These are phyloP conservation scores for Phytophthora cajani DNA, from an alignment of 352 stramenopile genomes.

Conservation along the genomic window DNA sequence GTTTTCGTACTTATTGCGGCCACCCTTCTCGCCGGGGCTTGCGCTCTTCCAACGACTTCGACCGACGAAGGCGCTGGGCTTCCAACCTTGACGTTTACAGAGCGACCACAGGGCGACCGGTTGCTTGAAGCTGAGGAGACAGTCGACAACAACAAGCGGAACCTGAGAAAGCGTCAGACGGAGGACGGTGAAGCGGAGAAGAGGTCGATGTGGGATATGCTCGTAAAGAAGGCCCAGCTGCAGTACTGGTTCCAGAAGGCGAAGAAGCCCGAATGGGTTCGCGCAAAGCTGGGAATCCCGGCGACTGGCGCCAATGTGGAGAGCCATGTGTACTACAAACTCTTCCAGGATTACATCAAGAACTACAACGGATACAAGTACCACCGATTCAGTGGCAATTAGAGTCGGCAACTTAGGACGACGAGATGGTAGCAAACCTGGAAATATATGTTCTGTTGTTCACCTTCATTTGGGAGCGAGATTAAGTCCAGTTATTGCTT, in stretches of 20 bases:
- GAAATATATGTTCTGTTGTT: no score
- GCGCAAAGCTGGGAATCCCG: neutral
- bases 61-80: no score
- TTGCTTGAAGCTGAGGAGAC: no score
- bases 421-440: no score
- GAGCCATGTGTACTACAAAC: neutral
- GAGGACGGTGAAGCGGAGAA: neutral
- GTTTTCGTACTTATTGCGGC: no score
- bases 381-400: neutral
- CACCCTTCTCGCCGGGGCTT: no score
- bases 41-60: no score
- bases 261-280: neutral
- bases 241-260: constrained; percentile 2
- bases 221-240: neutral
- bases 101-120: no score
- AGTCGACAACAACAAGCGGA: neutral
- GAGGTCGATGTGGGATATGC: neutral
- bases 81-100: no score
- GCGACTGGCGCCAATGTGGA: neutral
- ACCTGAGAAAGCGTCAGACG: neutral
- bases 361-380: constrained; percentile 5
- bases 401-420: no score
- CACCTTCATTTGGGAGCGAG: no score
- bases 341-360: neutral
- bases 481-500: no score